Conservation (phyloP, 2,329 filamentous ascomycete genomes). For the Colletotrichum sp. region DNA sequence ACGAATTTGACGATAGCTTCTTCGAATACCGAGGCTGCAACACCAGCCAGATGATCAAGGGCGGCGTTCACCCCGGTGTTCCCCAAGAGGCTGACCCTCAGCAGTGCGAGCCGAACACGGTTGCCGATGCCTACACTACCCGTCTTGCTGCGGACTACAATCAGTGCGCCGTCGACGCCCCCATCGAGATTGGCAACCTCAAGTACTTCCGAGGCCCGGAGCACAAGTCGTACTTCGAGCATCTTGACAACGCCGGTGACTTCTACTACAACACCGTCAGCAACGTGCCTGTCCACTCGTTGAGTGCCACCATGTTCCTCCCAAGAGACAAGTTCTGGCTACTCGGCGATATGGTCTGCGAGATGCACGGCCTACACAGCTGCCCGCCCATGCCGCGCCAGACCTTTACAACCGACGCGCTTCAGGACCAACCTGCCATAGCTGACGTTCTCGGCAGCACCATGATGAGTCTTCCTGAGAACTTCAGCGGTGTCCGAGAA, state of each 20-base stretch:
- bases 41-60: conserved; percentile 10
- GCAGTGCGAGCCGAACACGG: conserved; percentile 5
- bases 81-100: background rate
- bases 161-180: conserved; percentile 55
- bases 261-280: conserved; percentile 53
- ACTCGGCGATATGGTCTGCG: conserved; percentile 24
- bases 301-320: conserved; percentile 59
- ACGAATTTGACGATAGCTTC: background rate
- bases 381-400: background rate
- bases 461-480: conserved; percentile 55
- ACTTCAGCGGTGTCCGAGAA: conserved; percentile 24
- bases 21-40: background rate
- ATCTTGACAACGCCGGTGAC: conserved; percentile 52
- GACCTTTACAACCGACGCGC: background rate
- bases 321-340: conserved; percentile 52
- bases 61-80: conserved; percentile 24
- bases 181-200: conserved; percentile 59
- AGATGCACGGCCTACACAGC: conserved; percentile 26
- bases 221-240: conserved; percentile 53
- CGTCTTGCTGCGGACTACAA: conserved; percentile 48
- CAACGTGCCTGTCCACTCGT: conserved; percentile 57
- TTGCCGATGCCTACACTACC: conserved; percentile 32
- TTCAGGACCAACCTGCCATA: background rate
- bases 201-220: conserved; percentile 54
- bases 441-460: conserved; percentile 1